Conservation (phyloP, 1,284 basidiomycete genomes). For the Papiliotrema flavescens region DNA sequence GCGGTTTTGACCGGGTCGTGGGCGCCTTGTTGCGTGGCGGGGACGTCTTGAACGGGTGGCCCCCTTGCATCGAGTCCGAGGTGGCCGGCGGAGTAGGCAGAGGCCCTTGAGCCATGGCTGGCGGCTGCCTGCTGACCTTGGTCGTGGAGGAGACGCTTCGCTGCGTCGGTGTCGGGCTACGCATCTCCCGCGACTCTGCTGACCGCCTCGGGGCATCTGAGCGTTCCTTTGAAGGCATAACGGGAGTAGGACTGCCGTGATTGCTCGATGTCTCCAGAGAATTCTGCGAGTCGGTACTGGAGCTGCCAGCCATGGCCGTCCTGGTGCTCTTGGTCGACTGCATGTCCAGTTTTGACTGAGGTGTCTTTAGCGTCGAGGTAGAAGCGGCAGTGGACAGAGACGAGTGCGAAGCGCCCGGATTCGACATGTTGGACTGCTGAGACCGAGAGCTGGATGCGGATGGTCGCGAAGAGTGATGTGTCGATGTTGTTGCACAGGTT, state of each 20-base stretch:
- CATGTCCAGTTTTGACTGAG: conserved; percentile 22
- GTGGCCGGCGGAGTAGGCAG: not conserved
- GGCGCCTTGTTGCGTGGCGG: not conserved
- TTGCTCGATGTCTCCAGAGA: conserved; percentile 6
- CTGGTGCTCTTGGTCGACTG: conserved; percentile 13
- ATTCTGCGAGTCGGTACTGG: conserved; percentile 1
- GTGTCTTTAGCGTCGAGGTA: conserved; percentile 33
- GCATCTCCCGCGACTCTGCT: not conserved
- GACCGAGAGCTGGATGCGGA: not conserved
- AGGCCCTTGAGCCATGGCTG: not conserved
- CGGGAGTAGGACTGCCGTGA: not conserved
- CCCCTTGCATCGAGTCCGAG: not conserved
- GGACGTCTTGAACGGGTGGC: not conserved
- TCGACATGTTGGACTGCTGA: not conserved
- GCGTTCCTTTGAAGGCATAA: not conserved
- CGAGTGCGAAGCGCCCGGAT: not conserved
- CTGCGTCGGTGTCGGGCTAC: conserved; percentile 1
- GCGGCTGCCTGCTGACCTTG: not conserved
- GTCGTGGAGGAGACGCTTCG: not conserved
- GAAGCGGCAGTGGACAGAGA: conserved; percentile 32
- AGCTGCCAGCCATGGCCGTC: not conserved
- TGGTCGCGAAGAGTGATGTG: not conserved
- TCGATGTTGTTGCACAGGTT: not conserved
- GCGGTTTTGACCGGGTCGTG: conserved; percentile 1
- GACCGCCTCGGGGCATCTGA: not conserved